Evolutionary conservation across 768 basidiomycete species (phyloP), one percentile per base, ranked within the genome.

Genomic region (Hydnomerulius pinastri): DNA sequence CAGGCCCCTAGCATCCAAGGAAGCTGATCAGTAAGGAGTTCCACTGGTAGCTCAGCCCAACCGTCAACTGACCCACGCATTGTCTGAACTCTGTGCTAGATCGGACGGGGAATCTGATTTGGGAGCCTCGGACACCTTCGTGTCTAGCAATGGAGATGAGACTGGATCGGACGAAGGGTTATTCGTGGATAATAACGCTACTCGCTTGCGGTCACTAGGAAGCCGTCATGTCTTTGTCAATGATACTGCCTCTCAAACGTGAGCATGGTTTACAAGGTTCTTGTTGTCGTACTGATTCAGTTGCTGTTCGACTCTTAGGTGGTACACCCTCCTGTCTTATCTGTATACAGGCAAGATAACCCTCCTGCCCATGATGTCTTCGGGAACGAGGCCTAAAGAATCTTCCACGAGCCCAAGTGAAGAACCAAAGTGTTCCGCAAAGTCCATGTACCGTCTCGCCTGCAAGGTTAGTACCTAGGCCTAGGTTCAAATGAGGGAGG

Each of bases 381-480:
- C 57, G 11, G 50, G 37, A 21, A 29, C 25, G 15, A 43, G 51
- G 20, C 13, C 35, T 3, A 3, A 13, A 2, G 38, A 12, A 32
- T 28, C 43, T 10, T 55, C 37, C 6, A 21, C n/a, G 2, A 32
- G 36, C 12, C 17, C 45, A n/a, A 7, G 37, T 1, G 48, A 58
- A 6, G 38, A 35, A 6, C 49, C 54, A 6, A 42, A 28, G 15
- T 75, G 73, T 38, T 77, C 74, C 4, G 71, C 74, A 0, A 77
- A 77, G 45, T 76, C 73, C 0, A 76, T 77, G 70, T 77, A 74
- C 50, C 69, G 72, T 12, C 59, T 77, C 10, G 73, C 75, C 4
- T 56, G 58, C 24, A 74, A 75, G 65, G 75, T 72, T 10, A 15
- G 54, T 35, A 3, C 12, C n/a, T 2, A 30, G 7, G 12, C 20